Evolutionary conservation across 1,284 basidiomycete genomes (phyloP).

Genomic region (Xerocomus nothofagi): DNA sequence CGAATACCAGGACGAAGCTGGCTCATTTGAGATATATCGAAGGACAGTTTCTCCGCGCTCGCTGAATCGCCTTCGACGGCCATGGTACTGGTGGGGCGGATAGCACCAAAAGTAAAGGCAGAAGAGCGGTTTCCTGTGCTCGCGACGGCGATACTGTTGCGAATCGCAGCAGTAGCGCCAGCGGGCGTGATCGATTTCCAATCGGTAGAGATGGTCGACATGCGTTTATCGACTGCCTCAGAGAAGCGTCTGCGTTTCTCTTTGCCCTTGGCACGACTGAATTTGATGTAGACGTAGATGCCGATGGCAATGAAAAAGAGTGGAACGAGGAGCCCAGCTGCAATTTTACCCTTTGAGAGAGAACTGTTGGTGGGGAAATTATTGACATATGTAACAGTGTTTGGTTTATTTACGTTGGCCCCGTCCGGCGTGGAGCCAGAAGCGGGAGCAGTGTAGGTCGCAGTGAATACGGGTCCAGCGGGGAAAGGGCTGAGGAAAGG

Average conservation of each 20-base stretch:
- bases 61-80: constrained; percentile 44
- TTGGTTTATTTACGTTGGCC: constrained; percentile 39
- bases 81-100: constrained; percentile 51
- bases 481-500: constrained; percentile 59
- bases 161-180: constrained; percentile 71
- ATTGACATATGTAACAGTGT: constrained; percentile 40
- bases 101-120: constrained; percentile 54
- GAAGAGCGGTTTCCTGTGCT: constrained; percentile 45
- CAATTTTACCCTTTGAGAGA: constrained; percentile 62
- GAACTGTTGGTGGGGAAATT: constrained; percentile 41
- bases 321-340: constrained; percentile 78
- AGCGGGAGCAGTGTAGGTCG: constrained; percentile 54
- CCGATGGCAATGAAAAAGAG: constrained; percentile 55
- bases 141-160: constrained; percentile 62
- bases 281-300: constrained; percentile 54
- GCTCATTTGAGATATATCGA: constrained; percentile 48
- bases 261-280: constrained; percentile 55
- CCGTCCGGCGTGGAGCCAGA: constrained; percentile 44
- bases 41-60: constrained; percentile 36
- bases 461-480: constrained; percentile 73
- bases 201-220: constrained; percentile 75
- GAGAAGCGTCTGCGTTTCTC: constrained; percentile 71
- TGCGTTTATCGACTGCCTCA: constrained; percentile 73
- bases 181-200: constrained; percentile 75
- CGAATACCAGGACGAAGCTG: constrained; percentile 54